Evolutionary conservation across 2,329 filamentous ascomycete genomes (phyloP).

Genomic region (Ustulina deusta): DNA sequence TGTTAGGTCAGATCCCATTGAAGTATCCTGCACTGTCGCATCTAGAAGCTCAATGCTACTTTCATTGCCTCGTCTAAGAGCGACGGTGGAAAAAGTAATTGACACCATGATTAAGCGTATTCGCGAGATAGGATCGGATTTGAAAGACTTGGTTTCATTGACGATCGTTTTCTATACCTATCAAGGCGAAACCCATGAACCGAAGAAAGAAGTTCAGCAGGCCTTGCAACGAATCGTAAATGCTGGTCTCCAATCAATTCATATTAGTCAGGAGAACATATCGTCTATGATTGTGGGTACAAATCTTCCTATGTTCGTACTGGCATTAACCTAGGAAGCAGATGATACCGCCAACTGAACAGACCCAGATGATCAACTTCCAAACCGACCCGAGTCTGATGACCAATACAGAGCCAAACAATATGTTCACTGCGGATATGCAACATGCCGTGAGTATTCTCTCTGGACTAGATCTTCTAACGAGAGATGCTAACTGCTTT

Average conservation of each 20-base stretch:
- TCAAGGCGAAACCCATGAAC: constrained; percentile 54
- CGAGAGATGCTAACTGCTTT: constrained; percentile 31
- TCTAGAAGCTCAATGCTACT: constrained; percentile 48
- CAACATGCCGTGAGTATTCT: constrained; percentile 43
- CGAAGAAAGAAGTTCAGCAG: constrained; percentile 56
- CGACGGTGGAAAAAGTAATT: constrained; percentile 59
- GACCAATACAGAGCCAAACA: constrained; percentile 43
- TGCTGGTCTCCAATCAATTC: constrained; percentile 59
- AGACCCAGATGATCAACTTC: constrained; percentile 41
- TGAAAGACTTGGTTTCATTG: constrained; percentile 64
- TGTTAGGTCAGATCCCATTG: constrained; percentile 40
- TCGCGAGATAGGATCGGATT: constrained; percentile 62
- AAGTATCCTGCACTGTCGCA: constrained; percentile 46
- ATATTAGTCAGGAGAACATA: constrained; percentile 56
- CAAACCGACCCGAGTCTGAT: constrained; percentile 41
- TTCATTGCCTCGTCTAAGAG: constrained; percentile 45
- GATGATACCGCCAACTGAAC: constrained; percentile 39
- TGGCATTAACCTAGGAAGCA: constrained; percentile 27
- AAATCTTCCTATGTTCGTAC: neutral
- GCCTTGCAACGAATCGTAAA: constrained; percentile 59
- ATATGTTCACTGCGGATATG: constrained; percentile 44
- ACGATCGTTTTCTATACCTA: constrained; percentile 62
- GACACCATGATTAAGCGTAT: constrained; percentile 58
- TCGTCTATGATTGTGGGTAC: constrained; percentile 49
- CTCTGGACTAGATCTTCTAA: neutral